A percentile compares a stretch with the other conserved stretches of the same genome.
Conservation (phyloP, 176 grass and related monocot genomes). For the Metroxylon sagu region DNA sequence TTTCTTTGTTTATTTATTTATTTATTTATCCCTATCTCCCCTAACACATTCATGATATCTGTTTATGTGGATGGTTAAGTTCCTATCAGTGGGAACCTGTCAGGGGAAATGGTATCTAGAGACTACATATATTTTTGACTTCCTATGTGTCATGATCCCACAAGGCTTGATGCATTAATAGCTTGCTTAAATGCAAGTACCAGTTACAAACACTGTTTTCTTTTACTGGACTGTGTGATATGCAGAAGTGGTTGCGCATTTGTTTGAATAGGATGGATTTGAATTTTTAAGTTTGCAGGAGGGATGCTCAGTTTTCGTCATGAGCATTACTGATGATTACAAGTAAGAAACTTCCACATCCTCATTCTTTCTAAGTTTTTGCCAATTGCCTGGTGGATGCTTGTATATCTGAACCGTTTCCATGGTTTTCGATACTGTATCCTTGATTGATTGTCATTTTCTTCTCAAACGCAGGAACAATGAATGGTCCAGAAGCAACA, state of each 20-base stretch:
- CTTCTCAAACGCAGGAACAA: constrained; percentile 39
- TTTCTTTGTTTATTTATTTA: too few species aligned
- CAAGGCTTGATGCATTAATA: too few species aligned
- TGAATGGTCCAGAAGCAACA: constrained; percentile 14
- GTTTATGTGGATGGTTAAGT: too few species aligned
- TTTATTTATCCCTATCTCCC: too few species aligned
- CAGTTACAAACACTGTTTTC: too few species aligned
- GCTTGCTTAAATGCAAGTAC: too few species aligned
- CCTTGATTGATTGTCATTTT: constrained; percentile 19
- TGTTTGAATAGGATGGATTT: constrained; percentile 18
- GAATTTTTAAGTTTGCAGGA: constrained; percentile 70
- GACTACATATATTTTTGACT: too few species aligned
- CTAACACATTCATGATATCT: too few species aligned
- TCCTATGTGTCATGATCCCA: too few species aligned
- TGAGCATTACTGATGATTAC: constrained; percentile 55
- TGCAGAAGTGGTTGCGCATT: constrained; percentile 7
- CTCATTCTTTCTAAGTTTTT: constrained; percentile 17
- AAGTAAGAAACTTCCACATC: constrained; percentile 55
- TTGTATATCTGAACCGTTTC: not conserved
- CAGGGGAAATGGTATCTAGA: too few species aligned
- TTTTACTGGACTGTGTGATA: too few species aligned
- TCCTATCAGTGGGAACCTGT: too few species aligned
- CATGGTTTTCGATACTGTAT: not conserved
- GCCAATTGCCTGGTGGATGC: not conserved
- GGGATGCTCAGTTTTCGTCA: constrained; percentile 51